phyloP scores from a whole-genome alignment of 2,329 filamentous ascomycete genomes.

The Monosporascus sp. region DNA sequence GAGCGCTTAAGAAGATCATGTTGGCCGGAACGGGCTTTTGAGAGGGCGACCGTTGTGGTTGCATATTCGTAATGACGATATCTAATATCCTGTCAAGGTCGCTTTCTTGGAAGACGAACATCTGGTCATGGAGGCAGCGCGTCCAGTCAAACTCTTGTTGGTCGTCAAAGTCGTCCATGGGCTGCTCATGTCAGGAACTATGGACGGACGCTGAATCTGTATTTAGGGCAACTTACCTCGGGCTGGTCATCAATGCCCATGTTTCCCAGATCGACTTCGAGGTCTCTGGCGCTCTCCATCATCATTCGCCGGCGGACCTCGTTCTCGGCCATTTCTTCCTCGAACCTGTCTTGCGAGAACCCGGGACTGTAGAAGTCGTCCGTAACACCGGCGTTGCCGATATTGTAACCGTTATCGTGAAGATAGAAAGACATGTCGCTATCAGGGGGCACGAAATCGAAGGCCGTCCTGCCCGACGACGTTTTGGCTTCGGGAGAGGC shows the following conservation, averaged over 20 bases:
- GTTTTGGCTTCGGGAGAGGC: slow-evolving; percentile 96
- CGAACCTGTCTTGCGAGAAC: slow-evolving; percentile 87
- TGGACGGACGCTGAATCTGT: slow-evolving; percentile 5
- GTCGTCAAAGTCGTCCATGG: slow-evolving; percentile 76
- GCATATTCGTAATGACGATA: slow-evolving; percentile 97
- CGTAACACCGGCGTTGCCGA: slow-evolving; percentile 70
- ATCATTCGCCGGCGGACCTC: slow-evolving; percentile 96
- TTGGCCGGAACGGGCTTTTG: slow-evolving; percentile 98
- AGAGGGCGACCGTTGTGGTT: slow-evolving; percentile 87
- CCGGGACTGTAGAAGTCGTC: slow-evolving; percentile 95
- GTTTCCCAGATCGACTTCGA: slow-evolving; percentile 94
- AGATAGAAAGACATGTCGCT: slow-evolving; percentile 96
- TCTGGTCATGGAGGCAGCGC: slow-evolving; percentile 90
- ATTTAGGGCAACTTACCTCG: slow-evolving; percentile 55
- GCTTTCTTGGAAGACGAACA: slow-evolving; percentile 98
- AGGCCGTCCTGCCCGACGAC: slow-evolving; percentile 85
- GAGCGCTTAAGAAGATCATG: slow-evolving; percentile 89
- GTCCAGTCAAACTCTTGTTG: slow-evolving; percentile 95
- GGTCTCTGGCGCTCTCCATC: slow-evolving; percentile 95
- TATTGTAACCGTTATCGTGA: slow-evolving; percentile 87
- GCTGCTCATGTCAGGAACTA: slow-evolving; percentile 35
- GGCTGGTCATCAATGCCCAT: slow-evolving; percentile 93
- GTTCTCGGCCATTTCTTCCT: slow-evolving; percentile 95
- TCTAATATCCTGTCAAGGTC: slow-evolving; percentile 89
- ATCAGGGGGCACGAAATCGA: slow-evolving; percentile 91